Conservation (phyloP, 1,284 basidiomycete species). For the Ceraceosorus guamensis region DNA sequence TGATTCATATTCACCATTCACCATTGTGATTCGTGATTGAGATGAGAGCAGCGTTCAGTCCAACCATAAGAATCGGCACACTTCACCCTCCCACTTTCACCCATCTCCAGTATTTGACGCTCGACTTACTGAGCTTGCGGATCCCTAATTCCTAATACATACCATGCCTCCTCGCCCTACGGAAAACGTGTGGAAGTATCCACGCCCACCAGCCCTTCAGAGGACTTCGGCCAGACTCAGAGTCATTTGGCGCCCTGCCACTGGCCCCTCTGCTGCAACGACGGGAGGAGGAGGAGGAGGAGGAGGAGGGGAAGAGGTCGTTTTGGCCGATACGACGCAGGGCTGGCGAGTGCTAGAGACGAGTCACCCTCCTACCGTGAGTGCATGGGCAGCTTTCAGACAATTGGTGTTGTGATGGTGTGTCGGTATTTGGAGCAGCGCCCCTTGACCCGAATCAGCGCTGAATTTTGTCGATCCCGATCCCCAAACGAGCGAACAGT, state of each 20-base stretch:
- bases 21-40: too few species aligned
- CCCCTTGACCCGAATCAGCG: not conserved
- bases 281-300: slow-evolving; percentile 3
- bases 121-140: too few species aligned
- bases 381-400: not conserved
- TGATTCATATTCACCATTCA: too few species aligned
- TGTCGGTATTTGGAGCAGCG: too few species aligned
- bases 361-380: slow-evolving; percentile 39
- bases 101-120: too few species aligned
- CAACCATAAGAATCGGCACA: too few species aligned
- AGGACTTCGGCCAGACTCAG: slow-evolving; percentile 27
- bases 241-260: slow-evolving; percentile 26
- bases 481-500: not conserved
- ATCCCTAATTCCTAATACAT: too few species aligned
- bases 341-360: slow-evolving; percentile 45
- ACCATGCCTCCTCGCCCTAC: too few species aligned
- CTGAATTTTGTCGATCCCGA: slow-evolving; percentile 3
- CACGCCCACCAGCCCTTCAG: slow-evolving; percentile 39
- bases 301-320: slow-evolving; percentile 20
- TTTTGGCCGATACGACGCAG: slow-evolving; percentile 37
- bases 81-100: too few species aligned
- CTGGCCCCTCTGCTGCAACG: slow-evolving; percentile 9
- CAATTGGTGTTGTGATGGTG: not conserved
- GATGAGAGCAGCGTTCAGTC: too few species aligned
- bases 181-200: slow-evolving; percentile 40